Percentiles rank a stretch among this genome's conserved stretches.
Evolutionary conservation across 2,329 filamentous ascomycete genomes (phyloP).

Genomic region (Penicillium decumbens): DNA sequence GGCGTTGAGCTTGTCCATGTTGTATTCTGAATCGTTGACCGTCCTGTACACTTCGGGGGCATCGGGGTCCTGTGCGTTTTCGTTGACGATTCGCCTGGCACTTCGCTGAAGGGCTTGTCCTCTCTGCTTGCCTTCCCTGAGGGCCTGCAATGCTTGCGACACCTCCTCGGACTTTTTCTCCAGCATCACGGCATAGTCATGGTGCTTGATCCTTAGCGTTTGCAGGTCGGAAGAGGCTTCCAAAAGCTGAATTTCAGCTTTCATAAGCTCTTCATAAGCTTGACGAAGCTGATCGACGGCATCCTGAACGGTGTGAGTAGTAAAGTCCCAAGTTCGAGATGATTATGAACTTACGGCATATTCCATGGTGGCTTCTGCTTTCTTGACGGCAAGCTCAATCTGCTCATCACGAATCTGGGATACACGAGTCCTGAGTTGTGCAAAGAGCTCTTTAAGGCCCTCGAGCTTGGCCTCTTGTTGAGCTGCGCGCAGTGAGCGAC

Average conservation of each 20-base stretch:
- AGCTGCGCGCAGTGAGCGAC: slow-evolving; percentile 32
- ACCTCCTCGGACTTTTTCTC: slow-evolving; percentile 42
- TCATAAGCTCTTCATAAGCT: slow-evolving; percentile 60
- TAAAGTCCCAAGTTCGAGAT: not conserved
- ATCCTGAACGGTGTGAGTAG: slow-evolving; percentile 39
- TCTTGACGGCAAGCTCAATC: slow-evolving; percentile 54
- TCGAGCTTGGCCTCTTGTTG: slow-evolving; percentile 46
- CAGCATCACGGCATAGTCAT: slow-evolving; percentile 50
- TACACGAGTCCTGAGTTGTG: slow-evolving; percentile 47
- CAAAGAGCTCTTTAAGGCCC: slow-evolving; percentile 38
- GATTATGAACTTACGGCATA: slow-evolving; percentile 47
- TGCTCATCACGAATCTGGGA: slow-evolving; percentile 51
- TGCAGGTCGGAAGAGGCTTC: slow-evolving; percentile 80
- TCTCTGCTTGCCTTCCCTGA: slow-evolving; percentile 29
- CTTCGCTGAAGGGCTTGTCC: slow-evolving; percentile 18
- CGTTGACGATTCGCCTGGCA: slow-evolving; percentile 14
- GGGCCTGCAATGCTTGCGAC: slow-evolving; percentile 31
- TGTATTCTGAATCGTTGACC: slow-evolving; percentile 46
- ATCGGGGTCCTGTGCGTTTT: slow-evolving; percentile 20
- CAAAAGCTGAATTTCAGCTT: slow-evolving; percentile 65
- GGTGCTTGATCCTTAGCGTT: slow-evolving; percentile 63
- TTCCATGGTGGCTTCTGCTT: slow-evolving; percentile 53
- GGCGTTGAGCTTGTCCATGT: slow-evolving; percentile 60
- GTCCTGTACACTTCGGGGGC: slow-evolving; percentile 39
- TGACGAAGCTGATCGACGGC: slow-evolving; percentile 59